Conservation (phyloP, 2,329 filamentous ascomycete genomes). For the Zasmidium angulare region DNA sequence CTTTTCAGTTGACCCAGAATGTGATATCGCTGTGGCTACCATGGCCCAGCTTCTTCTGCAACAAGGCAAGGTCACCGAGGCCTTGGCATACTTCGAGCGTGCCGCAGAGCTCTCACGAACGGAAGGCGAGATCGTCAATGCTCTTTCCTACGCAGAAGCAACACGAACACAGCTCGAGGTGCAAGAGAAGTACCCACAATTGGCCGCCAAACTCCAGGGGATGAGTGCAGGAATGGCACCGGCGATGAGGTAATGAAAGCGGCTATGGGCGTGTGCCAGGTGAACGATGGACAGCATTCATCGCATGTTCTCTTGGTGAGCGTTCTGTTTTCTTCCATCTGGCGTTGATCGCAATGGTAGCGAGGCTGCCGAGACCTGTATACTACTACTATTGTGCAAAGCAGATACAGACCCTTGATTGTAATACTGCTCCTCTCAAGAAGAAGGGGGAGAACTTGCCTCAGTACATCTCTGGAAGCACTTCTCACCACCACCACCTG, state of each 20-base stretch:
- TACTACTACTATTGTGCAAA: neutral
- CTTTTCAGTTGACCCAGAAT: slow-evolving; percentile 84
- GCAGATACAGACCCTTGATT: neutral
- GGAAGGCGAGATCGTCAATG: slow-evolving; percentile 93
- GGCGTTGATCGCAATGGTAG: neutral
- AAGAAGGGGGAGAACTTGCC: no score
- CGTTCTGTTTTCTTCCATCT: neutral
- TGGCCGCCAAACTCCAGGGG: slow-evolving; percentile 46
- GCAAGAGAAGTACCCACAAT: slow-evolving; percentile 55
- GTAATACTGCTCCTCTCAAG: neutral
- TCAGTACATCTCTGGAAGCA: no score
- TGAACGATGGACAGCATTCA: neutral
- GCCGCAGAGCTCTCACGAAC: slow-evolving; percentile 92
- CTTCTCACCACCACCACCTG: no score
- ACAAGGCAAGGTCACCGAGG: slow-evolving; percentile 94
- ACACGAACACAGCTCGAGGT: slow-evolving; percentile 90
- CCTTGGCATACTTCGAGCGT: slow-evolving; percentile 94
- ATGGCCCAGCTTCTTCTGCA: slow-evolving; percentile 97
- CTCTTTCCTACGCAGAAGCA: slow-evolving; percentile 93
- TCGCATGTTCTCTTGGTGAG: neutral
- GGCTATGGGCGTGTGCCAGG: neutral
- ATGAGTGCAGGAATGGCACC: slow-evolving; percentile 27
- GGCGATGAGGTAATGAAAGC: slow-evolving; percentile 17
- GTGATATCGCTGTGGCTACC: slow-evolving; percentile 96
- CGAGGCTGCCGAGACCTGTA: neutral